These are phyloP conservation scores for Obelidium mucronatum DNA, from an alignment of 192 early-diverging fungal species.

Conservation along the genomic window DNA sequence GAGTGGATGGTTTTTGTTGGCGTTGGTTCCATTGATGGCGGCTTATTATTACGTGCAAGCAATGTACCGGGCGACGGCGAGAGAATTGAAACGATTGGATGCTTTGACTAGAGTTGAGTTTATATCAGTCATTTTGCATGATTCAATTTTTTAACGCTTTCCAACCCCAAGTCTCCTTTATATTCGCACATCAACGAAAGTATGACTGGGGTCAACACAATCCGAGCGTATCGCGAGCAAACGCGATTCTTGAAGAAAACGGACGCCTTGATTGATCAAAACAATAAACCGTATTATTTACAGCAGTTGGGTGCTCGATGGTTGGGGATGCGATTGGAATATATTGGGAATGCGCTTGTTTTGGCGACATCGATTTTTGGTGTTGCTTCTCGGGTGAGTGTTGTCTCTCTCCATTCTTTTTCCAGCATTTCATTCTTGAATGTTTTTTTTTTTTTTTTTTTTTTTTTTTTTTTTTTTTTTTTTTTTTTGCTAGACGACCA, in stretches of 20 bases:
- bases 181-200: conserved; percentile 81
- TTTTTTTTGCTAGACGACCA: conserved; percentile 12
- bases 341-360: conserved; percentile 64
- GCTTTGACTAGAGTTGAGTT: conserved; percentile 28
- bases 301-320: conserved; percentile 51
- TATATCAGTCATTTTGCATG: neutral
- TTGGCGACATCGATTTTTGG: conserved; percentile 77
- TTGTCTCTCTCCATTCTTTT: neutral
- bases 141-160: conserved; percentile 35
- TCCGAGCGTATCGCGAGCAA: conserved; percentile 80
- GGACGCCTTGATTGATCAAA: conserved; percentile 70
- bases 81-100: conserved; percentile 50
- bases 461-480: conserved; percentile 3
- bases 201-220: conserved; percentile 79
- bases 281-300: conserved; percentile 83
- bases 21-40: conserved; percentile 33
- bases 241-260: conserved; percentile 75
- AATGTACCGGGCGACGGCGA: conserved; percentile 40
- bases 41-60: conserved; percentile 45
- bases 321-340: conserved; percentile 43
- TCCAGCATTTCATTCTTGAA: too few species aligned
- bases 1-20: conserved; percentile 36
- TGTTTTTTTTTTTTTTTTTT: neutral
- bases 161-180: conserved; percentile 74
- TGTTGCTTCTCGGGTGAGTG: conserved; percentile 49